Conservation (phyloP, 805 yeast genomes). For the Zygosaccharomyces rouxii region DNA sequence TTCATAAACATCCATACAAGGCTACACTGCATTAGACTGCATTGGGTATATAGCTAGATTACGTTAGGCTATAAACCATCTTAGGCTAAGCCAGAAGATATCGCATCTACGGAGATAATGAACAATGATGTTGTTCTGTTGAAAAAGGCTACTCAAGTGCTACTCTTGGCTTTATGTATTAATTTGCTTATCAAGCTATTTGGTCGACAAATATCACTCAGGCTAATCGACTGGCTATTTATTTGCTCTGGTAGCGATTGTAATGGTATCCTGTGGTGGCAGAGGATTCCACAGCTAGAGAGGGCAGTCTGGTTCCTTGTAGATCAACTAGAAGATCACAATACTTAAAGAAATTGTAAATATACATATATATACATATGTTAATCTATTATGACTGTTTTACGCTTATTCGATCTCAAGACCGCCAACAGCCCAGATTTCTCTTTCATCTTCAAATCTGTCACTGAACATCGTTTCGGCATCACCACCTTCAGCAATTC, state of each 20-base stretch:
- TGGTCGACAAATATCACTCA: conserved; percentile 6
- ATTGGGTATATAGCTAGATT: too few relatives aligned
- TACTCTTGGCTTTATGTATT: conserved; percentile 12
- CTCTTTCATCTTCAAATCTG: conserved; percentile 77
- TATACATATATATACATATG: not conserved
- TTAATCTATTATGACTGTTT: not conserved
- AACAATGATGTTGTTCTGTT: not conserved
- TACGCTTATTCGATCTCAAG: conserved; percentile 37
- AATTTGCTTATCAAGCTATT: conserved; percentile 13
- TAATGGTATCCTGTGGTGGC: conserved; percentile 31
- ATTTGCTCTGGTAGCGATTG: conserved; percentile 18
- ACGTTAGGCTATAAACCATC: too few relatives aligned
- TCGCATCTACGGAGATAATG: conserved; percentile 12
- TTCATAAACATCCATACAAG: not conserved
- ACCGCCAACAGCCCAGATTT: conserved; percentile 85
- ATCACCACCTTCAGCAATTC: conserved; percentile 87
- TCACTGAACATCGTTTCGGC: conserved; percentile 80
- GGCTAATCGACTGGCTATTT: conserved; percentile 14
- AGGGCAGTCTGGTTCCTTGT: conserved; percentile 23
- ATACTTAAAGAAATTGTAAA: not conserved
- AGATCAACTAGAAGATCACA: conserved; percentile 16
- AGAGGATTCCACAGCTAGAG: conserved; percentile 21
- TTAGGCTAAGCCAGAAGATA: too few relatives aligned
- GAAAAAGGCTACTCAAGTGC: conserved; percentile 5
- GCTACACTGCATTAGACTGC: too few relatives aligned